Base-by-base conservation (phyloP, 805 yeast species). In the Wickerhamomyces bisporus region DNA sequence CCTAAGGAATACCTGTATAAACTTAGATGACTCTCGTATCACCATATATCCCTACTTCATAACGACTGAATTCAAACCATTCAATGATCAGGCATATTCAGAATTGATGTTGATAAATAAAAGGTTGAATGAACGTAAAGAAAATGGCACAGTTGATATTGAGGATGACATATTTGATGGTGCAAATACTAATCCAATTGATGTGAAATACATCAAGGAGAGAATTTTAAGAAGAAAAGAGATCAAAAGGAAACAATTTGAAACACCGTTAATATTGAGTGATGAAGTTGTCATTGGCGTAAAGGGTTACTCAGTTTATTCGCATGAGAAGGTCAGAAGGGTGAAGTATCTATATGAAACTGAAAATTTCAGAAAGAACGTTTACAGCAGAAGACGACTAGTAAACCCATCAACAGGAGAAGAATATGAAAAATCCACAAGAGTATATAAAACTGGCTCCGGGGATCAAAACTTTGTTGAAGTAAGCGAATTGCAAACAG, bases 291-390 rank as follows among this genome's bases (percentile, higher is more conserved):
- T 68, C 0, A 71, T 91, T 34, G 82, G 87, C 0, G 68, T 89
- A 1, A 75, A 74, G 47, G 97, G 95, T 0, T 84, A 77, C 50
- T 61, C 81, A 0, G 66, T 84, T n/a, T 73, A 71, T 43, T 65
- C 69, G 7, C 77, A 75, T 36, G 81, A 79, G 41, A 70, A 65
- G 30, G 51, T 76, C 0, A 66, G 70, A 15, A 61, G 71, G n/a
- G 64, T 75, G 11, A 69, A 69, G 27, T 66, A 66, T 31, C 73
- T 84, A 5, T 77, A 73, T 54, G 76, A 73, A 30, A 70, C 71
- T 34, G 74, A 70, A 3, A 81, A 77, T 18, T 55, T 59, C 8
- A 64, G 76, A 35, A 66, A 69, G 46, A 65, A 74, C 14, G 89
- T 79, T 0, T 70, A 71, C 34, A 60, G 73, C 0, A 69, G 60